Evolutionary conservation across 176 grass and related monocot species (phyloP).

Genomic region (Musa beccarii): DNA sequence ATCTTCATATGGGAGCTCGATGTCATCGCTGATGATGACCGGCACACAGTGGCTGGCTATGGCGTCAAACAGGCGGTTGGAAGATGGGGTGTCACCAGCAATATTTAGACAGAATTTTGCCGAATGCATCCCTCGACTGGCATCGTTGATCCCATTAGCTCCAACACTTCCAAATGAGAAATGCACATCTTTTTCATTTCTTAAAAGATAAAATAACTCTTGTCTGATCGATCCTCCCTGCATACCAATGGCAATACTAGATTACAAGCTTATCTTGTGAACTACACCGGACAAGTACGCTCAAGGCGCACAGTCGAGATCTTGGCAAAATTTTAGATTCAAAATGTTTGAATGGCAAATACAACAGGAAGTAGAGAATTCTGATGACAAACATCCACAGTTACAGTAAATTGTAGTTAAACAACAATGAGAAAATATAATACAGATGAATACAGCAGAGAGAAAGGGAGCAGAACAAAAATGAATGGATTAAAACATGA

Average conservation of each 20-base stretch:
- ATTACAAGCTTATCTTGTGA: background rate
- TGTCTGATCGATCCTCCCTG: slow-evolving; percentile 7
- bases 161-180: slow-evolving; percentile 15
- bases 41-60: slow-evolving; percentile 15
- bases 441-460: background rate
- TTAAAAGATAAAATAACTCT: slow-evolving; percentile 14
- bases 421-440: background rate
- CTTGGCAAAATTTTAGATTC: background rate
- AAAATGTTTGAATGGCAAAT: background rate
- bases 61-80: slow-evolving; percentile 16
- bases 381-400: background rate
- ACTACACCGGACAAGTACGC: background rate
- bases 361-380: background rate
- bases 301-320: background rate
- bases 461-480: no score
- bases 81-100: slow-evolving; percentile 15
- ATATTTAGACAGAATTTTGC: slow-evolving; percentile 16
- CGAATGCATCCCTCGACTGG: slow-evolving; percentile 12
- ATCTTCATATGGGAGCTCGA: slow-evolving; percentile 7
- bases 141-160: slow-evolving; percentile 1
- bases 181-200: slow-evolving; percentile 18
- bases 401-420: no score
- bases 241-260: background rate
- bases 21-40: slow-evolving; percentile 13
- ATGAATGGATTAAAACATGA: no score